Evolutionary conservation across 495 filamentous ascomycete genomes (phyloP), one percentile per base, ranked within the genome.

Genomic region (Aspergillus wentii): DNA sequence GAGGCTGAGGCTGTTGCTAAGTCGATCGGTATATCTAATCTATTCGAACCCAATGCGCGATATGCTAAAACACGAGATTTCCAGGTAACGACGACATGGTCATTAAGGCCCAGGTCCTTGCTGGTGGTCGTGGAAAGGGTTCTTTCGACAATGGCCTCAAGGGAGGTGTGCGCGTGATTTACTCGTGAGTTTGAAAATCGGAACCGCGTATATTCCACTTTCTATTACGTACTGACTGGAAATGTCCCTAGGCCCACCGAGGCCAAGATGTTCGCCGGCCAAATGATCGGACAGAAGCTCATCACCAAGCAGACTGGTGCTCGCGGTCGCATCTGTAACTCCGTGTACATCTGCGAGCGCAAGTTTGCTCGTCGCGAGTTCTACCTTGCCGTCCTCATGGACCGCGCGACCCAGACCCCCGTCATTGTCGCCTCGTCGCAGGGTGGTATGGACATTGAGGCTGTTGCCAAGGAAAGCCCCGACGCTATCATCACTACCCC

Each of bases 251-350:
- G 81, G 31, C 75, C 84, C 21, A 80, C 79, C 43, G 84, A 88
- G 74, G 92, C 92, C 59, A 89, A 86, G 73, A 95, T 96, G 82
- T 95, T 98, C 57, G 90, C 92, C 55, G 81, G 86, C 45, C 89
- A 98, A 70, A 98, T 98, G 92, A 96, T 98, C 68, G 92, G 92
- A 50, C 92, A 98, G 66, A 95, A 95, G 69, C 88, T 98, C 68
- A 82, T 98, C 67, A 98, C 92, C 63, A 98, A 98, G 79, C 92
- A 98, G 74, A 98, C 94, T 36, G 92, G 92, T 57, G 85, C 88
- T 42, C 71, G 61, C 44, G 92, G 92, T 58, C 87, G 91, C 61
- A 75, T 89, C 57, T 98, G 92, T 74, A 95, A 89, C 66, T 73
- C 87, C 38, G 92, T 98, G 52, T 96, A 92, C 72, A 96, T 98